Base-by-base conservation (phyloP, 176 grass and related monocot species). In the Lolium rigidum region DNA sequence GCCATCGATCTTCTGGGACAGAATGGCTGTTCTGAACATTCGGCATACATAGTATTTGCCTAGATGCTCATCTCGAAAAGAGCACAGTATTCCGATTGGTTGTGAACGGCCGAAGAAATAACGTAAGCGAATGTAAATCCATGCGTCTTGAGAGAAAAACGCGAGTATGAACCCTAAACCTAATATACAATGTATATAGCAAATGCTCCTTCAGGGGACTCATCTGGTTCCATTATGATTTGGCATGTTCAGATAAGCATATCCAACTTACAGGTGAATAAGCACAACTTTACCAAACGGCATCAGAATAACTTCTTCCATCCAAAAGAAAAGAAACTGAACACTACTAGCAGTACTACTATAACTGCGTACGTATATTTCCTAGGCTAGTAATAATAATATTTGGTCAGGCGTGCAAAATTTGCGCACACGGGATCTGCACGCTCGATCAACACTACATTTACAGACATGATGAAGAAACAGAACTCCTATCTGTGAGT, bases 361-460 rank as follows among this genome's bases (percentile, higher is more conserved):
- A 69, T 81, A 87, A 43, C 26, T 76, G 61, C 31, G 15, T 84
- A 63, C 13, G 59, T 81, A 63, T 91, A 85, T 85, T 38, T 88
- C 54, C 44, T 82, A 81, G 3, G 22, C 72, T 75, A 75, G 46
- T 18, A 41, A 79, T 76, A 90, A 75, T 61, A 91, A 75, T 52
- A 80, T 70, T 70, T 85, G 62, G 86, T 77, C 35, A 82, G 82
- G 86, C 61, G 70, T 2, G 77, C 82, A 88, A 88, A 88, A 91
- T 81, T 88, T 88, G 82, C 44, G 77, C 0, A 54, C 90, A 64
- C 26, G 41, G 37, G 37, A 56, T 18, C 16, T 81, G 82, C 82
- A 82, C 70, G 86, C 89, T 55, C 76, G 70, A 77, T 14, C 60
- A 28, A 63, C 61, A 64, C 61, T 65, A 7, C 24, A 31, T 31